Percentiles rank a stretch among this genome's conserved stretches.
phyloP scores from a whole-genome alignment of 768 basidiomycete genomes.

The Fomitopsis serialis region DNA sequence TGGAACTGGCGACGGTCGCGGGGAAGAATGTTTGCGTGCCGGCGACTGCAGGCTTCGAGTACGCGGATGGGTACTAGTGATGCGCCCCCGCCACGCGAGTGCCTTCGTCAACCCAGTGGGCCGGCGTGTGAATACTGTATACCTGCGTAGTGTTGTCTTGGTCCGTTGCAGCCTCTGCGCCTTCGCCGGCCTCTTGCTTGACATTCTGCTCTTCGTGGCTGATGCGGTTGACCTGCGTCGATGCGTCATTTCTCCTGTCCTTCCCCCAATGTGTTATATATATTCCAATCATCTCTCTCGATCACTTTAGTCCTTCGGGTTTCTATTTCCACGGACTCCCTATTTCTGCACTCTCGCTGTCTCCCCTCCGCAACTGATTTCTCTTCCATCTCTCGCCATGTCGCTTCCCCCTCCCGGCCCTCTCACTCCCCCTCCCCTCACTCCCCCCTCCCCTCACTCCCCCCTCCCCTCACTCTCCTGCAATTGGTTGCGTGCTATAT shows the following conservation, averaged over 20 bases:
- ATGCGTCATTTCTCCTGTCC: no score
- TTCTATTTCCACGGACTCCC: no score
- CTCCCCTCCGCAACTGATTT: no score
- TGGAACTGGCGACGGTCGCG: constrained; percentile 8
- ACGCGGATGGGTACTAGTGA: not conserved
- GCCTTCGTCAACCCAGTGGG: no score
- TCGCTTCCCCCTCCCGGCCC: not conserved
- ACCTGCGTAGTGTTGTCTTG: no score
- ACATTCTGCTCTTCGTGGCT: not conserved
- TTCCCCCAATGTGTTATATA: no score
- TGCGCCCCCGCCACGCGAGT: no score
- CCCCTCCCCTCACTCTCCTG: not conserved
- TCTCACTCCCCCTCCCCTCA: not conserved
- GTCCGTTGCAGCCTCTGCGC: no score
- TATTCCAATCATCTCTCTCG: not conserved
- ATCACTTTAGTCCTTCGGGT: no score
- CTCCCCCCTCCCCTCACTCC: not conserved
- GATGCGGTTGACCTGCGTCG: not conserved
- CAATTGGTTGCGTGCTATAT: not conserved
- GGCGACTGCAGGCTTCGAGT: constrained; percentile 11
- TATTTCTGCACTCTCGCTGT: no score
- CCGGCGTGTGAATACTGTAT: no score
- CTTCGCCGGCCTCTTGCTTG: no score
- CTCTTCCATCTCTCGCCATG: not conserved
- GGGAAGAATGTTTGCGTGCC: constrained; percentile 14